Percentiles rank a stretch among this genome's conserved stretches.
phyloP scores from a whole-genome alignment of 2,329 filamentous ascomycete species.

The Calonectria pteridis region DNA sequence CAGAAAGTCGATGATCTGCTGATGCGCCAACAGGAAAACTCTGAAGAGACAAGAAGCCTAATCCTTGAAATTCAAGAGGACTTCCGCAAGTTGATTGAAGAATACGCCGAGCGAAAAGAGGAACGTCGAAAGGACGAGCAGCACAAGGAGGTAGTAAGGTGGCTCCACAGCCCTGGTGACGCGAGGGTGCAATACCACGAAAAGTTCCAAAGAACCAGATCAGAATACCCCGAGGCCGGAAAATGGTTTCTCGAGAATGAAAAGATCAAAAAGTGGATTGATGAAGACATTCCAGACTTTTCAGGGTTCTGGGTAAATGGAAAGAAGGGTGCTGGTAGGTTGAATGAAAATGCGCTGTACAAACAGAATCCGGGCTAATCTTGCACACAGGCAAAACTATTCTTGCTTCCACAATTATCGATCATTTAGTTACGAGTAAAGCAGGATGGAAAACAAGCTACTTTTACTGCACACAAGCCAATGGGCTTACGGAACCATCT shows the following conservation, averaged over 20 bases:
- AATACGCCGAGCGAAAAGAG: not conserved
- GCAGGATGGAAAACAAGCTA: conserved; percentile 45
- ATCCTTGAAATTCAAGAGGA: not conserved
- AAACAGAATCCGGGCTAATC: no score
- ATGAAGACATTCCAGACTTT: conserved; percentile 1
- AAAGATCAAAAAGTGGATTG: conserved; percentile 12
- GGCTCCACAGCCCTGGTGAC: conserved; percentile 16
- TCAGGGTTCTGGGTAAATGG: conserved; percentile 24
- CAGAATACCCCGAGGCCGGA: conserved; percentile 3
- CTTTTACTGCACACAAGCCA: conserved; percentile 56
- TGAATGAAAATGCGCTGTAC: no score
- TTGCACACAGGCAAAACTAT: conserved; percentile 54
- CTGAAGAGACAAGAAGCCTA: not conserved
- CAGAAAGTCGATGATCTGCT: conserved; percentile 8
- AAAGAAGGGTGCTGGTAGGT: conserved; percentile 26
- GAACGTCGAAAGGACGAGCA: conserved; percentile 10
- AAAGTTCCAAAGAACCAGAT: not conserved
- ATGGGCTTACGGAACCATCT: conserved; percentile 23
- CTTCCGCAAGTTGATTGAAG: not conserved
- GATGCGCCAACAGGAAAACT: not conserved
- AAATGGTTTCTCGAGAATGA: conserved; percentile 15
- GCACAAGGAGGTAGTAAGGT: not conserved
- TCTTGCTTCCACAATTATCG: conserved; percentile 54
- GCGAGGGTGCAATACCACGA: not conserved
- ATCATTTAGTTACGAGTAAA: conserved; percentile 33